Percentiles rank a stretch among this genome's conserved stretches.
Evolutionary conservation across 2,329 filamentous ascomycete genomes (phyloP).

Genomic region (Talaromyces pinophilus): DNA sequence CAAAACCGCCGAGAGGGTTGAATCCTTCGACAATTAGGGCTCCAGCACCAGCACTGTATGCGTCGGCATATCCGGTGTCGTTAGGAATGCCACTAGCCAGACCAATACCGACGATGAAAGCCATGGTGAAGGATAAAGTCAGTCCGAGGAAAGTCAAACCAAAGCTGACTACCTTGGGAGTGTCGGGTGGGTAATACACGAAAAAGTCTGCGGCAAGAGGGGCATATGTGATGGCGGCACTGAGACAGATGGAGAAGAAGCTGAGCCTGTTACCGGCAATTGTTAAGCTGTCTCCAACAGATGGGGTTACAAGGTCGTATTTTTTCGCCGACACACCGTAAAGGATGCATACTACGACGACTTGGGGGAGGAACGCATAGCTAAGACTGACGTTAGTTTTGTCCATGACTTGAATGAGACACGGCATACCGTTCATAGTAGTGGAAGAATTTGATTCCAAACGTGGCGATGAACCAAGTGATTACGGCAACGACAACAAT

Average conservation of each 20-base stretch:
- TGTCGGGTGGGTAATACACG: constrained; percentile 62
- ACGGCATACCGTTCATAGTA: constrained; percentile 61
- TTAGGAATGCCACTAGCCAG: constrained; percentile 59
- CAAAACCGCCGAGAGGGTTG: constrained; percentile 60
- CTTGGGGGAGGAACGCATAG: constrained; percentile 65
- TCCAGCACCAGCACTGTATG: constrained; percentile 61
- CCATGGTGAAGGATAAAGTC: constrained; percentile 60
- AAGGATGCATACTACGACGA: constrained; percentile 62
- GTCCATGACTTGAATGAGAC: background rate
- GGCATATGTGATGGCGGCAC: constrained; percentile 64
- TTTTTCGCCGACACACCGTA: constrained; percentile 62
- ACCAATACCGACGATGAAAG: constrained; percentile 63
- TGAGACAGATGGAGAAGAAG: constrained; percentile 70
- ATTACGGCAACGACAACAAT: constrained; percentile 66
- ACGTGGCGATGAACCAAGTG: constrained; percentile 64
- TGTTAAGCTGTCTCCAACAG: constrained; percentile 54
- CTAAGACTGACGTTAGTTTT: constrained; percentile 30
- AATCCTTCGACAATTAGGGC: constrained; percentile 66
- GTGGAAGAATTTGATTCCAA: constrained; percentile 69
- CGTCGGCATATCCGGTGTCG: constrained; percentile 57
- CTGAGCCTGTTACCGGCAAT: constrained; percentile 59
- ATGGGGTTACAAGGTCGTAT: constrained; percentile 58
- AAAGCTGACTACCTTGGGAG: constrained; percentile 58
- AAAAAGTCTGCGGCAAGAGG: constrained; percentile 67
- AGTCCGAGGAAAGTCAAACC: constrained; percentile 59